Base-by-base conservation (phyloP, 1,139 yeast genomes). In the Hansenula lynferdii region DNA sequence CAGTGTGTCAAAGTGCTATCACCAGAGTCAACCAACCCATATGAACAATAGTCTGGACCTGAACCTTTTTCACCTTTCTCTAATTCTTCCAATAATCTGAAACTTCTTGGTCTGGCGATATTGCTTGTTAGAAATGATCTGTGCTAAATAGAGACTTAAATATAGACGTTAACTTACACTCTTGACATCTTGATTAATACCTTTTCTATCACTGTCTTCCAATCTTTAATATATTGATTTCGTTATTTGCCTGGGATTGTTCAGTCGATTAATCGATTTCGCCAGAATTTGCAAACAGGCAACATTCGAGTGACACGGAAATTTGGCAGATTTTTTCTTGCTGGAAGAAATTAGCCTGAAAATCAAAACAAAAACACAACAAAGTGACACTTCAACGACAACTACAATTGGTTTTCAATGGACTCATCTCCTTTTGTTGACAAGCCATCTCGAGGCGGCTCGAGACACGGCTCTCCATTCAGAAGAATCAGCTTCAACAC, bases 41-140 rank as follows among this genome's bases (percentile, higher is more conserved):
- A 87, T 18, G 97, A 90, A 60, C 96, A 90, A 19, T 96, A 85
- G 61, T 94, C 97, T 26, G 97, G 94, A 22, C 98, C 97, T 39
- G 86, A 71, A 15, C 98, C 98, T 61, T 94, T 94, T 60, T 94
- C 99, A 37, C 98, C 98, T 58, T 90, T 92, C 62, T 94, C 99
- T 49, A 94, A 73, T 65, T 92, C 98, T 67, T 92, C 98, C 48
- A 92, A 72, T 35, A 92, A 75, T 58, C 95, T 85, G 64, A 92
- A 92, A 61, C 89, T 89, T 64, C 97, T 79, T 49, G 97, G 97
- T 34, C 95, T 85, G 10, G n/a, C n/a, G n/a, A n/a, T n/a, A n/a
- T n/a, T n/a, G n/a, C 14, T 31, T 31, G 28, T 23, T 35, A 12
- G 30, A n/a, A n/a, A n/a, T n/a, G n/a, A n/a, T n/a, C n/a, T n/a